Evolutionary conservation across 1,139 yeast species (phyloP).

Genomic region (Pichia norvegensis): DNA sequence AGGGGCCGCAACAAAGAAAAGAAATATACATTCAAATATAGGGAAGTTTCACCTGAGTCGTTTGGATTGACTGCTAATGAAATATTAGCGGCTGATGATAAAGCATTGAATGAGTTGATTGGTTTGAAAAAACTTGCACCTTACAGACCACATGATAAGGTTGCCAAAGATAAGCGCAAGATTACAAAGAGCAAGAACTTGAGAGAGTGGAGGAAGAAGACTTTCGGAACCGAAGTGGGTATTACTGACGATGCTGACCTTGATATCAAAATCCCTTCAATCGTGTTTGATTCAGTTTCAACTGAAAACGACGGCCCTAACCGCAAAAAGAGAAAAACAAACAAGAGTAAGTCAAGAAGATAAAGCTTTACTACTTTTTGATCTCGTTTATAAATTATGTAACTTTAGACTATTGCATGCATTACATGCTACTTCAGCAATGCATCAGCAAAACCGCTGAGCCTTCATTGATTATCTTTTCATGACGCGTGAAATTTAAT

Average conservation of each 20-base stretch:
- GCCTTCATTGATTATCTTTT: too few relatives aligned
- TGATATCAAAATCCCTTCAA: slow-evolving; percentile 24
- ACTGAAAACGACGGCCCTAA: slow-evolving; percentile 5
- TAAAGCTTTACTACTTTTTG: too few relatives aligned
- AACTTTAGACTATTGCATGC: too few relatives aligned
- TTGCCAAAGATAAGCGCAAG: slow-evolving; percentile 74
- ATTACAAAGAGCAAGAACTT: slow-evolving; percentile 75
- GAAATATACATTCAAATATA: slow-evolving; percentile 61
- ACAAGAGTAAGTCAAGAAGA: slow-evolving; percentile 10
- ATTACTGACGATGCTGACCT: slow-evolving; percentile 28
- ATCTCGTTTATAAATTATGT: too few relatives aligned
- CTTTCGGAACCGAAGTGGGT: slow-evolving; percentile 61
- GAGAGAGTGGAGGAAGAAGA: slow-evolving; percentile 84
- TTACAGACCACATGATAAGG: slow-evolving; percentile 68
- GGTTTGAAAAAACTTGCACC: slow-evolving; percentile 93
- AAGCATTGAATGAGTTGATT: slow-evolving; percentile 70
- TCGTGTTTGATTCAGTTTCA: slow-evolving; percentile 14
- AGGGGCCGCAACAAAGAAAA: slow-evolving; percentile 40
- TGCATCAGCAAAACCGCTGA: too few relatives aligned
- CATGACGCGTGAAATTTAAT: too few relatives aligned
- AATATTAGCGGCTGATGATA: slow-evolving; percentile 83
- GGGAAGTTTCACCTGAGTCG: slow-evolving; percentile 93
- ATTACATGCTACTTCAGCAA: too few relatives aligned
- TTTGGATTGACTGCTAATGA: slow-evolving; percentile 84
- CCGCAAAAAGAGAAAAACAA: slow-evolving; percentile 11